phyloP scores from a whole-genome alignment of 305 asterid genomes.

The Fraxinus platypoda region DNA sequence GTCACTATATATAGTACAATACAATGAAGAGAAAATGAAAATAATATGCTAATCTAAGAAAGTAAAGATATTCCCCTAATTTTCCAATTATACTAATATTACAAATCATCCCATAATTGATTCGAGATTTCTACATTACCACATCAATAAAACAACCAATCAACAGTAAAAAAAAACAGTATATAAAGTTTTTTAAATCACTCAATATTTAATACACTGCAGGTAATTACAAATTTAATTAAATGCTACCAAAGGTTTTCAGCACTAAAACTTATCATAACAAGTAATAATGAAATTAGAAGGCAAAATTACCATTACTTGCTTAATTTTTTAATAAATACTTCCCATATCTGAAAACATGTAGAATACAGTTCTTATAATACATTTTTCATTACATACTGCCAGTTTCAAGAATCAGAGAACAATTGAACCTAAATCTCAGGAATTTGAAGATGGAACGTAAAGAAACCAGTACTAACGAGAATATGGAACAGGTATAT shows the following conservation, averaged over 20 bases:
- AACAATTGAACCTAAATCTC: not conserved
- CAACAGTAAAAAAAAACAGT: not conserved
- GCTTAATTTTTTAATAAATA: not conserved
- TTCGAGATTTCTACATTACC: no score
- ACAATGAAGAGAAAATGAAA: no score
- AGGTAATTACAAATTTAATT: not conserved
- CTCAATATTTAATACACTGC: not conserved
- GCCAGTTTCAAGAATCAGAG: not conserved
- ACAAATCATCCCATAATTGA: no score
- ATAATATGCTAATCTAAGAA: no score
- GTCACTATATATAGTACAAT: no score
- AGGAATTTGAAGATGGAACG: not conserved
- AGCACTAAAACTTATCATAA: not conserved
- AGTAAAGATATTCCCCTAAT: no score
- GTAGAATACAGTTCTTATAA: not conserved
- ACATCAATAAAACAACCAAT: not conserved
- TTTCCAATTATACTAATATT: no score
- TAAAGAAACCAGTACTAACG: not conserved
- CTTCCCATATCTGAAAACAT: not conserved
- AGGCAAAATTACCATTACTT: not conserved
- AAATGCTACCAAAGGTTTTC: not conserved
- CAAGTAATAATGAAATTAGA: not conserved
- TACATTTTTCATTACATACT: not conserved
- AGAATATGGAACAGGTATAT: not conserved
- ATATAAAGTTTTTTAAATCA: not conserved